Evolutionary conservation across 2,329 filamentous ascomycete genomes (phyloP), one percentile per base, ranked within the genome.

Genomic region (Helotiales sp.): DNA sequence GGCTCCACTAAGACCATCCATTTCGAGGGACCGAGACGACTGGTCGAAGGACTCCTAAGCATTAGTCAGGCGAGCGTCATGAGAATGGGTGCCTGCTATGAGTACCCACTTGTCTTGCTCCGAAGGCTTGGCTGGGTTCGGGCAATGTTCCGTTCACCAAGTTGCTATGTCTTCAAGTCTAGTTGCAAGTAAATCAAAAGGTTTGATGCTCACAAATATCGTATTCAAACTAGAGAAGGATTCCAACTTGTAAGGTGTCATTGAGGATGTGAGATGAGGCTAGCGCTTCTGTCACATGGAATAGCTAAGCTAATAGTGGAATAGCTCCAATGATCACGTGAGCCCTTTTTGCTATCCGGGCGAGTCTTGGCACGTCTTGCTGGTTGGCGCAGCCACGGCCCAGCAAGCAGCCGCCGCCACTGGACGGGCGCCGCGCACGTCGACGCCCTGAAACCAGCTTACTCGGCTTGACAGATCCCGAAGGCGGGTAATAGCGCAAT

Each of bases 1-100:
- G 33, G 55, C 55, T 44, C 5, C 55, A 17, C 34, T 17, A 40
- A 58, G 42, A 13, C 50, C 42, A 50, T 44, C 42, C 51, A 58
- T 58, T 55, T 49, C 22, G 24, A 52, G 22, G 49, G 31, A 36
- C 15, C 31, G 34, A 52, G 17, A 15, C 2, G 34, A 4, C 2
- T 19, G 17, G 33, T 42, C 24, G 24, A 31, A 40, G 34, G 25
- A 50, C 49, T 42, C 4, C 19, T 42, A 52, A 52, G 24, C 12
- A 29, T 52, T 7, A 15, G 31, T 38, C 10, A 52, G 19, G 24
- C 24, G 17, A 52, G 22, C 24, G 1, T 40, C 10, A 29, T n/a
- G 49, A 19, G 34, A 30, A 52, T 36, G 17, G 12, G n/a, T n/a
- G n/a, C n/a, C n/a, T n/a, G n/a, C 17, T 31, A 8, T 13, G 8